phyloP scores from a whole-genome alignment of 805 yeast genomes.

The Wickerhamiella qilinensis region DNA sequence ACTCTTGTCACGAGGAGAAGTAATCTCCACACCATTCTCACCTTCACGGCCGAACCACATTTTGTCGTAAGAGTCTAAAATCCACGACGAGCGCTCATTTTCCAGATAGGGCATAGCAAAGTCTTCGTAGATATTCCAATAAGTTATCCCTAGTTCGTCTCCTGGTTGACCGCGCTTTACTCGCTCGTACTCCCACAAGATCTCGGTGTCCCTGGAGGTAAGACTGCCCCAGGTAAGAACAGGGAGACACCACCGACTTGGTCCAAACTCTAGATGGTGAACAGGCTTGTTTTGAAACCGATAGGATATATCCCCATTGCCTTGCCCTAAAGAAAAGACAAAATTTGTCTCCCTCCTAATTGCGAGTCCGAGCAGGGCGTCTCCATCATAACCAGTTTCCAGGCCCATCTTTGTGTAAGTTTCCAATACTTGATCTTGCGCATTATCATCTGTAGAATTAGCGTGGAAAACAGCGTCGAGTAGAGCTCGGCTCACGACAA shows the following conservation, averaged over 20 bases:
- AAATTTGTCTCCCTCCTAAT: not conserved
- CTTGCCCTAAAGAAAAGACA: constrained; percentile 7
- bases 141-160: constrained; percentile 15
- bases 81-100: constrained; percentile 16
- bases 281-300: not conserved
- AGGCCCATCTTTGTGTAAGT: constrained; percentile 15
- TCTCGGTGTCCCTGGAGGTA: constrained; percentile 19
- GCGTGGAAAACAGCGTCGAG: constrained; percentile 16
- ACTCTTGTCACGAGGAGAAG: no score
- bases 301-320: not conserved
- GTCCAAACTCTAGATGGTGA: not conserved
- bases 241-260: constrained; percentile 19
- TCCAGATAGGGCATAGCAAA: constrained; percentile 19
- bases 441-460: constrained; percentile 1
- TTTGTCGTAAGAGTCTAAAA: constrained; percentile 4
- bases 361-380: constrained; percentile 1
- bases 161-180: constrained; percentile 6
- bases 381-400: constrained; percentile 5
- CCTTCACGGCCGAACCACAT: not conserved
- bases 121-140: constrained; percentile 21
- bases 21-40: constrained; percentile 3
- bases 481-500: constrained; percentile 21
- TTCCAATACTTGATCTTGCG: constrained; percentile 3
- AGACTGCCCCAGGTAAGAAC: constrained; percentile 23
- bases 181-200: constrained; percentile 22